phyloP scores from a whole-genome alignment of 108 stramenopile genomes.

The Aureococcus anophagefferens region DNA sequence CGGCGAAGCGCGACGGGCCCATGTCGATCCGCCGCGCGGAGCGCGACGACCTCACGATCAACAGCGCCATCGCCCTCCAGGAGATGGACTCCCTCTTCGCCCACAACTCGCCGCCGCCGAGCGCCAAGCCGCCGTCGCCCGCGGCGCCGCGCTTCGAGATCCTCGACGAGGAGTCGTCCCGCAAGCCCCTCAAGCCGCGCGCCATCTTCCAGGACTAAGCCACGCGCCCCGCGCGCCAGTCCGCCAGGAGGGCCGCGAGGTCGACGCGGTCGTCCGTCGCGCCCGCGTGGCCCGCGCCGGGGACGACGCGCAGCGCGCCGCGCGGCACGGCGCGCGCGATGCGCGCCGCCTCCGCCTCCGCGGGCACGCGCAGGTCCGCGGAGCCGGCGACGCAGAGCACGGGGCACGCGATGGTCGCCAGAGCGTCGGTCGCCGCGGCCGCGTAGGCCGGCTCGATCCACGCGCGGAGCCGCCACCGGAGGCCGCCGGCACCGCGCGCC shows the following conservation, averaged over 20 bases:
- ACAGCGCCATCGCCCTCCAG: background rate
- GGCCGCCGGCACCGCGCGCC: background rate
- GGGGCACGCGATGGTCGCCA: background rate
- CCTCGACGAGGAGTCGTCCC: too few relatives aligned
- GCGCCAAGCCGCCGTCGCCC: too few relatives aligned
- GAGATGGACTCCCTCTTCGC: constrained; percentile 1
- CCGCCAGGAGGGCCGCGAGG: background rate
- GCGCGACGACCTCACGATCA: background rate
- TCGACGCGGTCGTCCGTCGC: background rate
- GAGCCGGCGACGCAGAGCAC: background rate
- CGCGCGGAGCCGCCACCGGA: background rate
- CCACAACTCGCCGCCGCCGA: too few relatives aligned
- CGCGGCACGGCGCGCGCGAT: background rate
- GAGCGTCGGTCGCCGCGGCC: background rate
- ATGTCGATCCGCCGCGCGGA: background rate
- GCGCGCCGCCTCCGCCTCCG: background rate
- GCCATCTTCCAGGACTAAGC: too few relatives aligned
- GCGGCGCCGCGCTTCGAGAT: too few relatives aligned
- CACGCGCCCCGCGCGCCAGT: too few relatives aligned
- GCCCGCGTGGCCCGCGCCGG: background rate
- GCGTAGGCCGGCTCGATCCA: background rate
- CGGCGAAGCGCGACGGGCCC: background rate
- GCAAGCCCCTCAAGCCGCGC: too few relatives aligned
- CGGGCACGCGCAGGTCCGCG: background rate
- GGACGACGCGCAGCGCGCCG: background rate